Evolutionary conservation across 2,329 filamentous ascomycete genomes (phyloP), one percentile per base, ranked within the genome.

Genomic region (Pleurostoma richardsiae): DNA sequence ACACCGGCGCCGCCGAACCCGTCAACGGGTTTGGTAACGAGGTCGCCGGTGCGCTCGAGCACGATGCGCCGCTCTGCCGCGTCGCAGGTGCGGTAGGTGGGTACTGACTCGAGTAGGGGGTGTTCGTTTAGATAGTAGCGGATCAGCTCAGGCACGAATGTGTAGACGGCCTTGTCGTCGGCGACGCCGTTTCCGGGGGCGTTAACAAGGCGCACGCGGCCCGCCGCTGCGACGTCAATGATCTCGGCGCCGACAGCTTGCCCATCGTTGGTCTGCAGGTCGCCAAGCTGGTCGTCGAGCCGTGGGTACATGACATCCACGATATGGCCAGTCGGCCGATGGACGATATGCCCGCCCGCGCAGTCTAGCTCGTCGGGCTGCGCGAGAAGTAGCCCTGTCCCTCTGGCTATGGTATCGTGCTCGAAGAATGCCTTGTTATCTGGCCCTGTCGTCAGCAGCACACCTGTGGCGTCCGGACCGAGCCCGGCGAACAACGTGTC

Each of bases 81-180:
- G 29, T 44, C 42, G 11, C 19, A 6, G 19, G 33, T 10, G 28
- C 29, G 29, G 30, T 44, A 44, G 11, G 42, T 44, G 5, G 29
- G 30, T 6, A 44, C 42, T 19, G 11, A 27, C 29, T 44, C 33
- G 29, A 44, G 19, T 6, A 44, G 8, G 11, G 42, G 42, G 28
- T 38, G 11, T 27, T 44, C 42, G 10, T 39, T 4, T 5, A 44
- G 33, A 30, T 44, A 44, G 30, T 44, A 44, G 29, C 33, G 29
- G 30, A 44, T 44, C 11, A 44, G 30, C 33, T 44, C 33, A 30
- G 42, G 42, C 7, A 44, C 42, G 30, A n/a, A 44, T 6, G 29
- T 27, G 30, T 44, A 44, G 28, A 44, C 29, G 42, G 42, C 42
- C 33, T 44, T 44, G 42, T 44, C 42, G 42, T 44, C 42, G 8